Base-by-base conservation (phyloP, 805 yeast genomes). In the Myxozyma neotropica region DNA sequence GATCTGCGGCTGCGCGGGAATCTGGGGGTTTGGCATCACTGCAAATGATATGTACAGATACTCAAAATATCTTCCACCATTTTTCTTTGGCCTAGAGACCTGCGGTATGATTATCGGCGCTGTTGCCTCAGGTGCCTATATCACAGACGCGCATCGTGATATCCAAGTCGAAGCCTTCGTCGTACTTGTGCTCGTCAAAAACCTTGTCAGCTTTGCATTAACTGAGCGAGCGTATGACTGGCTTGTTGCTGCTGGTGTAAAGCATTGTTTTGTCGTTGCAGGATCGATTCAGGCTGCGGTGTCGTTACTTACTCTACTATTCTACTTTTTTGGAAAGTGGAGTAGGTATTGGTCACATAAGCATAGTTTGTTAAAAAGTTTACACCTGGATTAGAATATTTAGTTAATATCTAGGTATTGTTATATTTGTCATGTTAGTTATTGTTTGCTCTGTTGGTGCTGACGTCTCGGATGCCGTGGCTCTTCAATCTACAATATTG, bases 91-190 rank as follows among this genome's bases (percentile, higher is more conserved):
- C 10, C 38, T 63, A 26, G 66, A 52, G 35, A 42, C 66, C 5
- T 60, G 61, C 50, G 67, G 63, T 24, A 57, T 63, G 66, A 62
- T 63, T 17, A 24, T 57, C 38, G 67, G 66, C 40, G 61, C 63
- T 5, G 61, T 62, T 12, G 66, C 63, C 4, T 39, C 67, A n/a
- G 63, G 63, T 3, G 45, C 63, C 3, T 63, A 63, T 47, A 53
- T 63, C 57, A 63, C 66, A 4, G 67, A 63, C 39, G 67, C 66
- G n/a, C 54, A 61, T 47, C 55, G 63, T 10, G 59, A 63, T 39
- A 43, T 61, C 31, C 63, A 62, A 33, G 52, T 56, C 12, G 67
- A 63, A 24, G 59, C 59, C 12, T 62, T 63, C 43, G 57, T 63
- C 26, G 38, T 61, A 39, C 38, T 63, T 21, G 50, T 58, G 17